Percentiles rank a stretch among this genome's conserved stretches.
phyloP scores from a whole-genome alignment of 2,329 filamentous ascomycete species.

The Mariannaea elegans region DNA sequence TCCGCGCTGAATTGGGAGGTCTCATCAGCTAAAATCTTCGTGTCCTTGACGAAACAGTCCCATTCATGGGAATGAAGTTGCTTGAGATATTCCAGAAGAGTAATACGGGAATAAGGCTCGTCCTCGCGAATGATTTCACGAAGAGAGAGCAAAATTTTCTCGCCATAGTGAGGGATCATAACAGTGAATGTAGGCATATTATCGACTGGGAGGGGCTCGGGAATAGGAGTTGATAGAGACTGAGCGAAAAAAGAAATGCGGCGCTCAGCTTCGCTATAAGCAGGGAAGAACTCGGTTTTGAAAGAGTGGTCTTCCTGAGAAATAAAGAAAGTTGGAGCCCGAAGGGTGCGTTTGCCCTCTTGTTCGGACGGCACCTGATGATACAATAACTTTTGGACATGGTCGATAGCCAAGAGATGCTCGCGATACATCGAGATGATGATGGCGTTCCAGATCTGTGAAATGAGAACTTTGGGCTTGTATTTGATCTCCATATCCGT shows the following conservation, averaged over 20 bases:
- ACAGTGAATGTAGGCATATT: slow-evolving; percentile 99
- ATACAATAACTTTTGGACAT: slow-evolving; percentile 97
- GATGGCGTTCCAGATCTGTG: slow-evolving; percentile 98
- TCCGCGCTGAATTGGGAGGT: slow-evolving; percentile 65
- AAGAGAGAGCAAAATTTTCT: slow-evolving; percentile 96
- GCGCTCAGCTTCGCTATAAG: slow-evolving; percentile 93
- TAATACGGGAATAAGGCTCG: slow-evolving; percentile 97
- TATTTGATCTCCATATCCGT: slow-evolving; percentile 99
- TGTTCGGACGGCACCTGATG: slow-evolving; percentile 99
- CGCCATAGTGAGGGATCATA: slow-evolving; percentile 95
- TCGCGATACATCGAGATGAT: slow-evolving; percentile 99
- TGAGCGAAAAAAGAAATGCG: slow-evolving; percentile 99
- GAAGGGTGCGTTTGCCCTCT: slow-evolving; percentile 94
- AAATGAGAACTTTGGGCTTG: slow-evolving; percentile 98
- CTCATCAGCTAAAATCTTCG: slow-evolving; percentile 97
- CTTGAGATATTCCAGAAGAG: slow-evolving; percentile 95
- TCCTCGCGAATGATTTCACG: slow-evolving; percentile 99
- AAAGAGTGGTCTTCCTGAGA: slow-evolving; percentile 99
- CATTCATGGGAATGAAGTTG: slow-evolving; percentile 98
- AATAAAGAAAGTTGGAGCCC: slow-evolving; percentile 98
- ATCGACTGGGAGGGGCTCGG: slow-evolving; percentile 94
- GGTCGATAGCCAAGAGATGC: slow-evolving; percentile 95
- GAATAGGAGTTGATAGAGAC: slow-evolving; percentile 95
- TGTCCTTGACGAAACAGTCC: slow-evolving; percentile 99
- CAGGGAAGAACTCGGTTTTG: slow-evolving; percentile 98